Evolutionary conservation across 116 monocot species (phyloP), one percentile per base, ranked within the genome.

Genomic region (Papilionanthe hybrid): DNA sequence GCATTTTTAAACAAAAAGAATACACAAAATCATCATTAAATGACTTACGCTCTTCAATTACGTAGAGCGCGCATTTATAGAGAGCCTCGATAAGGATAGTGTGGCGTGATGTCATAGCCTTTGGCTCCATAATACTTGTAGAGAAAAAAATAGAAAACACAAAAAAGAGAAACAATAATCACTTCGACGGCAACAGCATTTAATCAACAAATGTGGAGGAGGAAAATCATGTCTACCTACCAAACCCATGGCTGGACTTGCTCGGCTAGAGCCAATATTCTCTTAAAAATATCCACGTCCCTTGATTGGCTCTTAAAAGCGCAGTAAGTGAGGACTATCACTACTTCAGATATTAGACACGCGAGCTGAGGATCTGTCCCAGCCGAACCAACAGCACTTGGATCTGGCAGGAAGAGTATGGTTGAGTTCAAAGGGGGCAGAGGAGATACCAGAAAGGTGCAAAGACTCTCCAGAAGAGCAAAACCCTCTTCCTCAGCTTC

Each of bases 161-260:
- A 22, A 75, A 5, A 72, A 78, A 53, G 53, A 42, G 1, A 1
- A 42, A 73, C 13, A 11, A 30, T 56, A 30, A 49, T 73, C 71
- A 18, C 42, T 58, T 29, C 8, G 0, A 75, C 25, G 12, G 1
- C 18, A 69, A 28, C 0, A 12, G 53, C 37, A 45, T 2, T 55
- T 5, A 76, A 66, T 1, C 27, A 10, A n/a, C 23, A 77, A 67
- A 27, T 20, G 12, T 47, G 19, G 29, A 8, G 15, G 9, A 75
- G 28, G 9, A 42, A 25, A 53, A 67, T 17, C 47, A 47, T 75
- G 48, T 48, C 7, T 18, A 60, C 82, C 48, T 86, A 96, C 96
- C 80, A 80, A 48, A 93, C 53, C 91, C 88, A 90, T 25, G 91
- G 91, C 23, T 82, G 83, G 27, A 91, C 79, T 72, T 91, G 87